A percentile compares a stretch with the other conserved stretches of the same genome.
phyloP scores from a whole-genome alignment of 805 yeast genomes.

The Starmerella gropengiesseri region DNA sequence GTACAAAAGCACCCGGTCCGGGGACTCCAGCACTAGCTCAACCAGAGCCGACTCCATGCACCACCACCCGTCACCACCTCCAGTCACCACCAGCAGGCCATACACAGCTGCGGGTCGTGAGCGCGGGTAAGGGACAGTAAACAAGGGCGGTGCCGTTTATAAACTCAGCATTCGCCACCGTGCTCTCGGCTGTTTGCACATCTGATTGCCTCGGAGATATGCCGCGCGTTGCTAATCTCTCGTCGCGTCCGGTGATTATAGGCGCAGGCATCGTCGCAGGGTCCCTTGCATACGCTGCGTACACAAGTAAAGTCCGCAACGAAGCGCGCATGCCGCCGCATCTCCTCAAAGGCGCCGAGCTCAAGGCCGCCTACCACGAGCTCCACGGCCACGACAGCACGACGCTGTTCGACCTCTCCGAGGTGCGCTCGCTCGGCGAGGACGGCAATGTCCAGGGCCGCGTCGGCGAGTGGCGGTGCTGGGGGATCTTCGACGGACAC shows the following conservation, averaged over 20 bases:
- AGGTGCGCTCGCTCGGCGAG: conserved; percentile 18
- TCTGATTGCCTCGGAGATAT: too few relatives aligned
- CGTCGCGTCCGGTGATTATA: background rate
- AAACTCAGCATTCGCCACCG: too few relatives aligned
- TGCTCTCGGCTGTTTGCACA: too few relatives aligned
- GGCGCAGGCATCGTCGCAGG: conserved; percentile 1
- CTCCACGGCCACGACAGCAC: conserved; percentile 8
- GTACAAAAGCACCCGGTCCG: conserved; percentile 13
- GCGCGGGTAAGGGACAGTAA: too few relatives aligned
- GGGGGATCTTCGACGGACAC: conserved; percentile 94
- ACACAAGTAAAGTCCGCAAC: background rate
- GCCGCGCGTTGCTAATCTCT: background rate
- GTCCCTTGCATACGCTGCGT: background rate
- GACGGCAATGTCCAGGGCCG: conserved; percentile 41
- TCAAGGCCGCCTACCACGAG: conserved; percentile 2
- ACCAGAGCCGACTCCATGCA: background rate
- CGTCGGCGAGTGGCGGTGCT: conserved; percentile 52
- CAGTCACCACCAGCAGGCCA: too few relatives aligned
- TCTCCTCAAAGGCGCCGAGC: conserved; percentile 8
- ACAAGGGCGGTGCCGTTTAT: too few relatives aligned
- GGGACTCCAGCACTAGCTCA: conserved; percentile 4
- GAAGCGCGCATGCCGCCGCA: conserved; percentile 10
- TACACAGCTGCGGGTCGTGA: too few relatives aligned
- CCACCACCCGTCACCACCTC: too few relatives aligned
- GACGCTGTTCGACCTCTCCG: conserved; percentile 12